Evolutionary conservation across 2,329 filamentous ascomycete genomes (phyloP), one percentile per base, ranked within the genome.

Genomic region (Alternaria viburni): DNA sequence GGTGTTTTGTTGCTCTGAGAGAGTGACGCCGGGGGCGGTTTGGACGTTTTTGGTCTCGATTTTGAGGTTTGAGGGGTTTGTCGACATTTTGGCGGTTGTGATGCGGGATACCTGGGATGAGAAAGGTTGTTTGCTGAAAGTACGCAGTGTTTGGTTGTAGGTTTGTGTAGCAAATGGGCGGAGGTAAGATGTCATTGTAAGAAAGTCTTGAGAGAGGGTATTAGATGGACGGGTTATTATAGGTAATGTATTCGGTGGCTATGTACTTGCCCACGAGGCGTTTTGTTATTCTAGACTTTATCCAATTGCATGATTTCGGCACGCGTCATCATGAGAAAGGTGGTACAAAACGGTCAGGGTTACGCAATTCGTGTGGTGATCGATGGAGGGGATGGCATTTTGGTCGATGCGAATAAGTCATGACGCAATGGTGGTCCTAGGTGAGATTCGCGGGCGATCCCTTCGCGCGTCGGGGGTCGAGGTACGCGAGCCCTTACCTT

Each of bases 11-110:
- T 82, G 73, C 0, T 79, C 67, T 17, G 81, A 81, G 13, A 89
- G 81, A 1, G 81, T 75, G 13, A 89, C 82, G 12, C 86, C 86
- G 0, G 83, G 68, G 0, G 81, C 82, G 10, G 84, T 84, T 49
- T 84, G 82, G 72, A 90, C 82, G 70, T 84, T 78, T n/a, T 82
- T 86, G 74, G 83, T 87, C 70, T 86, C 84, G 65, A 89, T 85
- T 47, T 82, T 82, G 61, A 83, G 75, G 28, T 57, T 65, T 49
- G 68, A 55, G 4, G 62, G 46, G 6, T 54, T 66, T 4, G 74
- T 73, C 4, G 79, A 77, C 77, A 81, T 80, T 36, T 67, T 74
- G 59, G 70, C 66, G 32, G 62, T 60, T n/a, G 60, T 62, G 46
- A 65, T 60, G 62, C 57, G 56, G 4, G 65, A 58, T 25, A 69